A percentile compares a stretch with the other conserved stretches of the same genome.
Conservation (phyloP, 805 yeast species). For the Barnettozyma populi region DNA sequence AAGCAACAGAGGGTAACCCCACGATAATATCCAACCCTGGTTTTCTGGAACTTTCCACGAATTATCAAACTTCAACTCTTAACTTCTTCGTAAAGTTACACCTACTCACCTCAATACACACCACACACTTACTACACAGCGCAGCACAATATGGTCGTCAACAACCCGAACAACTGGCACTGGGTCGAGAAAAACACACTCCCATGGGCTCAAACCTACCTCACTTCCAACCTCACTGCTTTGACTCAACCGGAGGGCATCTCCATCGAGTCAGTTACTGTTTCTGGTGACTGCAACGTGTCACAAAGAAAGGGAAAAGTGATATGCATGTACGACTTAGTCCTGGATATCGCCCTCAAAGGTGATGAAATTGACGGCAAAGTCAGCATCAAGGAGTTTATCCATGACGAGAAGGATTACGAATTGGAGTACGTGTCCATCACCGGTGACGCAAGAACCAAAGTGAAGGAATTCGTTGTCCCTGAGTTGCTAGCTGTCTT, state of each 20-base stretch:
- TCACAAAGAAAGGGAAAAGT: constrained; percentile 81
- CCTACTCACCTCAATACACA: not conserved
- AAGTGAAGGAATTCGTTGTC: constrained; percentile 42
- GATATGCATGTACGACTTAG: constrained; percentile 67
- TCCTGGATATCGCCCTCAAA: constrained; percentile 41
- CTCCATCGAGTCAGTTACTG: constrained; percentile 34
- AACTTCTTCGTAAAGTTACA: not conserved
- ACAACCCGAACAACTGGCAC: constrained; percentile 74
- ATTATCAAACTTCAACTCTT: not conserved
- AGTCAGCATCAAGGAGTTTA: constrained; percentile 56
- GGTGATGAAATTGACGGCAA: constrained; percentile 39
- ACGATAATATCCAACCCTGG: not conserved
- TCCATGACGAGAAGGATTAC: constrained; percentile 71
- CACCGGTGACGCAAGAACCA: constrained; percentile 28
- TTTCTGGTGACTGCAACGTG: constrained; percentile 75
- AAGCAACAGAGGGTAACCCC: not conserved
- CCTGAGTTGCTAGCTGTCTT: constrained; percentile 48
- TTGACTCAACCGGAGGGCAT: constrained; percentile 22
- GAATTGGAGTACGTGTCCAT: constrained; percentile 48
- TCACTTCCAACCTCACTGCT: constrained; percentile 33
- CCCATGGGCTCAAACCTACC: constrained; percentile 55
- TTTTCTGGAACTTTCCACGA: not conserved
- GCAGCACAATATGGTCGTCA: constrained; percentile 47
- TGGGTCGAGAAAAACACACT: constrained; percentile 68
- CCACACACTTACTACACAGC: no score